Evolutionary conservation across 2,329 filamentous ascomycete species (phyloP).

Genomic region (Drechslerella stenobrocha): DNA sequence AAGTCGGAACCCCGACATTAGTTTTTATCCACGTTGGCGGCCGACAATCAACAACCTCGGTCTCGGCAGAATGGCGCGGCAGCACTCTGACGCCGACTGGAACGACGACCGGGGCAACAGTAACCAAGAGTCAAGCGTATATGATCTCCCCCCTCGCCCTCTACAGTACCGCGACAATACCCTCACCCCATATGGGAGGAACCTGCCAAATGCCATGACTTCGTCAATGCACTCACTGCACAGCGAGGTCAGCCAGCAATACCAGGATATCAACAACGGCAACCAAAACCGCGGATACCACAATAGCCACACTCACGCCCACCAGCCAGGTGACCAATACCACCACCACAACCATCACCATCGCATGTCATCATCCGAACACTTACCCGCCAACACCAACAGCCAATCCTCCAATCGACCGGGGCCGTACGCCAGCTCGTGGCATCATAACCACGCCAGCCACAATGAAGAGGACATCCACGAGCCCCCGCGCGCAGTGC

Average conservation of each 20-base stretch:
- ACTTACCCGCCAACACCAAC: conserved; percentile 14
- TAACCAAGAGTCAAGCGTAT: conserved; percentile 12
- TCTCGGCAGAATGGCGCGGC: conserved; percentile 33
- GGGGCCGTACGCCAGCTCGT: conserved; percentile 29
- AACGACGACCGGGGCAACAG: conserved; percentile 14
- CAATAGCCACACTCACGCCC: conserved; percentile 5
- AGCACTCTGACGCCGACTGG: conserved; percentile 39
- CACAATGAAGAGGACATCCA: conserved; percentile 21
- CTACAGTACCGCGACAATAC: conserved; percentile 33
- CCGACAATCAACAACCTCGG: conserved; percentile 4
- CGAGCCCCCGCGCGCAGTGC: conserved; percentile 21
- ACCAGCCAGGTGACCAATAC: conserved; percentile 11
- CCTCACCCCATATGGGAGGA: conserved; percentile 21
- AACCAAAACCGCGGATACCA: conserved; percentile 16
- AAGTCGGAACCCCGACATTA: conserved; percentile 35
- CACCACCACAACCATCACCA: conserved; percentile 24
- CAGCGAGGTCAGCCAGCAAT: conserved; percentile 37
- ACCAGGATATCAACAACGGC: conserved; percentile 34
- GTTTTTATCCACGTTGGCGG: conserved; percentile 46
- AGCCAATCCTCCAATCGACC: not conserved
- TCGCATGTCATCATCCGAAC: conserved; percentile 28
- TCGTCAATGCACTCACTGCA: conserved; percentile 43
- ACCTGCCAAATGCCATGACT: conserved; percentile 16
- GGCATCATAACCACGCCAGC: conserved; percentile 32
- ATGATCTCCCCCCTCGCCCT: conserved; percentile 33